Evolutionary conservation across 2,329 filamentous ascomycete species (phyloP).

Genomic region (Penicillium hesseltinei): DNA sequence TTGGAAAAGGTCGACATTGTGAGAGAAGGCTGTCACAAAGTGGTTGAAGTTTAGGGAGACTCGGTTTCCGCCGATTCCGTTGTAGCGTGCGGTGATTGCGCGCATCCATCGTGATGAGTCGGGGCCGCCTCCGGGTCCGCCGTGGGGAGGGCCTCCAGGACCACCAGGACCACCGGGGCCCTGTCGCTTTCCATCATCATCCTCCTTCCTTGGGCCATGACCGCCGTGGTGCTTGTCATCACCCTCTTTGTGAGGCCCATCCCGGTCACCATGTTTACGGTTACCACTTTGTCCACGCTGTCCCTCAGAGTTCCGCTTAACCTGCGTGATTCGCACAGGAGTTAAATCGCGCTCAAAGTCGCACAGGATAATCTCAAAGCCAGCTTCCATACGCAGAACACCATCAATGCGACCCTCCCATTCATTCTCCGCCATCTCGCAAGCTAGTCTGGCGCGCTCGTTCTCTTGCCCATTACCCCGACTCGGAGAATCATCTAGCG

Average conservation of each 20-base stretch:
- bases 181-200: conserved; percentile 1
- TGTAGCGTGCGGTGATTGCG: conserved; percentile 32
- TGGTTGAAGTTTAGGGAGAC: conserved; percentile 49
- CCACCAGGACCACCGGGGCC: not conserved
- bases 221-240: not conserved
- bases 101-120: conserved; percentile 18
- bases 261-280: not conserved
- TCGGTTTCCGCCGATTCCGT: conserved; percentile 37
- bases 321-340: conserved; percentile 33
- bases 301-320: conserved; percentile 10
- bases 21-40: conserved; percentile 50
- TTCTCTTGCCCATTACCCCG: conserved; percentile 40
- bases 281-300: not conserved
- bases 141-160: not conserved
- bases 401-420: conserved; percentile 59
- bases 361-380: conserved; percentile 70
- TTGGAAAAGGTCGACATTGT: conserved; percentile 44
- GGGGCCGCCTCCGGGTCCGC: conserved; percentile 1
- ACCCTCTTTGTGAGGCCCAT: not conserved
- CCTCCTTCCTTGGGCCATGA: not conserved
- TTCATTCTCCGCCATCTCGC: conserved; percentile 50
- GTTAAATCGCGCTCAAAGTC: conserved; percentile 53
- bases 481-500: conserved; percentile 3
- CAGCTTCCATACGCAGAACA: conserved; percentile 65
- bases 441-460: conserved; percentile 56